Conservation (phyloP, 2,329 filamentous ascomycete genomes). For the Phaeosphaeria sp. region DNA sequence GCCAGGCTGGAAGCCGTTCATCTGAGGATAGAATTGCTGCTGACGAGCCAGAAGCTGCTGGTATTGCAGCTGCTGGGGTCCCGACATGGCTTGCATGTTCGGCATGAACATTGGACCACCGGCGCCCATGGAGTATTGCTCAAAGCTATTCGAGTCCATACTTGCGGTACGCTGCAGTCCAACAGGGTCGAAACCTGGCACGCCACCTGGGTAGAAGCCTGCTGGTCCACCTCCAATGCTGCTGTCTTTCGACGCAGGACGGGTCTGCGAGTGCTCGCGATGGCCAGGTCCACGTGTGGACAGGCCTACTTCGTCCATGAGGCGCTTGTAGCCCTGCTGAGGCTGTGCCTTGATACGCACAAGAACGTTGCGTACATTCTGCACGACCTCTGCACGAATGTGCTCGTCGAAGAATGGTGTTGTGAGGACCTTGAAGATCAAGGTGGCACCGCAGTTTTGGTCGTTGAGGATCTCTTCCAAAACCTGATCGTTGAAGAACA, state of each 20-base stretch:
- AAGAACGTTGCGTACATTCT: conserved; percentile 89
- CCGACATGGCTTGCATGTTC: conserved; percentile 50
- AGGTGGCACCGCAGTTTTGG: conserved; percentile 87
- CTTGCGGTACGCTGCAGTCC: conserved; percentile 55
- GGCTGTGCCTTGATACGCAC: conserved; percentile 91
- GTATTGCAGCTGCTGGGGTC: conserved; percentile 63
- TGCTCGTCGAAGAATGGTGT: conserved; percentile 96
- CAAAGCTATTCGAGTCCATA: conserved; percentile 58
- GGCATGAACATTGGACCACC: conserved; percentile 44
- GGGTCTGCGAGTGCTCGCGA: conserved; percentile 46
- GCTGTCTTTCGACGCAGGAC: conserved; percentile 48
- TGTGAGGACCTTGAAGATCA: conserved; percentile 98
- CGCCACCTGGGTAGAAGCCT: conserved; percentile 46
- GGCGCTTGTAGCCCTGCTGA: conserved; percentile 93
- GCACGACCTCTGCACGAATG: conserved; percentile 85
- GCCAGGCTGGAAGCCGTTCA: conserved; percentile 52
- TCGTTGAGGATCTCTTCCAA: conserved; percentile 91
- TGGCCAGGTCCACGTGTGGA: conserved; percentile 62
- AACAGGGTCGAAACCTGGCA: conserved; percentile 50
- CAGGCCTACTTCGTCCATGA: conserved; percentile 98
- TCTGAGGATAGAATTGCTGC: conserved; percentile 55
- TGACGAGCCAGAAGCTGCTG: conserved; percentile 62
- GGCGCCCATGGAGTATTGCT: conserved; percentile 51
- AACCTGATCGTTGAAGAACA: conserved; percentile 92
- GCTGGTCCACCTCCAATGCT: conserved; percentile 39